phyloP scores from a whole-genome alignment of 164 flowering plant genomes.

The Umbellularia californica region DNA sequence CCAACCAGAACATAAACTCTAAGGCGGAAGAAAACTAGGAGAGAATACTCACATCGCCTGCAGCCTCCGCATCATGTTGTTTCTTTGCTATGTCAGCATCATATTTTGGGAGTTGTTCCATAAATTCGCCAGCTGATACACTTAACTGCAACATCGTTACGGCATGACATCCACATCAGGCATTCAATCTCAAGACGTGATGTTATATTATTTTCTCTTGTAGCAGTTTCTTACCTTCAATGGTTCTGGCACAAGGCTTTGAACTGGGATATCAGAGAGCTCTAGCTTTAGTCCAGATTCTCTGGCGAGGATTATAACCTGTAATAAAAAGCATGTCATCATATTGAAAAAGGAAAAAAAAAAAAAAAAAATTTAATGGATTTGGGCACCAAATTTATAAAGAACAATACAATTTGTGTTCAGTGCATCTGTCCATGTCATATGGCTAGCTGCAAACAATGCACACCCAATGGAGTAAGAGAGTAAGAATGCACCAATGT shows the following conservation, averaged over 20 bases:
- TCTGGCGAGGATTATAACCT: conserved; percentile 96
- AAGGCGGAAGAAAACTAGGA: background rate
- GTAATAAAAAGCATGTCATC: conserved; percentile 13
- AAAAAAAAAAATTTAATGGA: background rate
- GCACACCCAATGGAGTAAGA: no score
- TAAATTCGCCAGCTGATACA: conserved; percentile 73
- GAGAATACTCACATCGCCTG: conserved; percentile 63
- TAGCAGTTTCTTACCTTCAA: conserved; percentile 45
- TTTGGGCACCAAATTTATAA: no score
- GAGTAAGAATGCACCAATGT: no score
- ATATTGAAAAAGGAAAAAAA: background rate
- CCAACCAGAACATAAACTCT: background rate
- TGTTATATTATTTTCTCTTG: background rate
- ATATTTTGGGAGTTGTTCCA: conserved; percentile 72
- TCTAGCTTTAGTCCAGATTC: conserved; percentile 87
- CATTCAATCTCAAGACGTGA: background rate
- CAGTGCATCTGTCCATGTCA: no score
- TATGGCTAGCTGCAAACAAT: no score
- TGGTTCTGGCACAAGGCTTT: conserved; percentile 93
- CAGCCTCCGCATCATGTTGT: conserved; percentile 59
- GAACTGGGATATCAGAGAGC: conserved; percentile 74
- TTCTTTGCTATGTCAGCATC: conserved; percentile 58
- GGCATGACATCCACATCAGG: background rate
- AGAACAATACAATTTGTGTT: no score
- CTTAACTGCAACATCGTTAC: conserved; percentile 33